Conservation (phyloP, 208 protist species). For the Crithidia brevicula region DNA sequence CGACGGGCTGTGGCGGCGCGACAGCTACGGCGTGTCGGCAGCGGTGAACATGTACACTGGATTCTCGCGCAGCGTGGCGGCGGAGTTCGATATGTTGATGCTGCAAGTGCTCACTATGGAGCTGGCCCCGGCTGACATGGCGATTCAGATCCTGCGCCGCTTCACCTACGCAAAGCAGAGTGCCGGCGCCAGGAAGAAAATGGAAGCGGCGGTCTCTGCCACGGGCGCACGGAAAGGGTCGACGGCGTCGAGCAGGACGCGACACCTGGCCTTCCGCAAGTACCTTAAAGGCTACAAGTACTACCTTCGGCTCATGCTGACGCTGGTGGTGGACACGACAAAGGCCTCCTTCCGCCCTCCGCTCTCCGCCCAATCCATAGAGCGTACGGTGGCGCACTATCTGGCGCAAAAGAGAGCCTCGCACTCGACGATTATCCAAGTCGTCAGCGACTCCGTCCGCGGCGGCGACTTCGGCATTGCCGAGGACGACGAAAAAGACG, state of each 20-base stretch:
- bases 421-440: slow-evolving; percentile 25
- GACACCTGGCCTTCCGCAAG: slow-evolving; percentile 2
- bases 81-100: slow-evolving; percentile 58
- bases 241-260: neutral
- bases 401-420: slow-evolving; percentile 29
- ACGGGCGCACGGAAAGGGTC: neutral
- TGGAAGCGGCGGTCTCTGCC: neutral
- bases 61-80: slow-evolving; percentile 16
- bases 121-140: slow-evolving; percentile 54
- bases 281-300: slow-evolving; percentile 27
- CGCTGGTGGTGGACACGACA: slow-evolving; percentile 44
- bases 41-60: slow-evolving; percentile 39
- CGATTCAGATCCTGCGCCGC: slow-evolving; percentile 69
- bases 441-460: slow-evolving; percentile 22
- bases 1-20: slow-evolving; percentile 60
- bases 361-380: slow-evolving; percentile 17
- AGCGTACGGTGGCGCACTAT: slow-evolving; percentile 34
- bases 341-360: slow-evolving; percentile 35
- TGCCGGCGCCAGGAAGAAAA: neutral
- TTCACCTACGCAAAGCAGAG: slow-evolving; percentile 46
- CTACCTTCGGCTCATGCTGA: slow-evolving; percentile 73
- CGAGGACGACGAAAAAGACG: slow-evolving; percentile 35
- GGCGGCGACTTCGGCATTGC: slow-evolving; percentile 28
- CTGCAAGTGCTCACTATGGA: slow-evolving; percentile 69
- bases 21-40: slow-evolving; percentile 44